Evolutionary conservation across 371 early-diverging fungal species (phyloP).

Genomic region (Parasitella parasitica): DNA sequence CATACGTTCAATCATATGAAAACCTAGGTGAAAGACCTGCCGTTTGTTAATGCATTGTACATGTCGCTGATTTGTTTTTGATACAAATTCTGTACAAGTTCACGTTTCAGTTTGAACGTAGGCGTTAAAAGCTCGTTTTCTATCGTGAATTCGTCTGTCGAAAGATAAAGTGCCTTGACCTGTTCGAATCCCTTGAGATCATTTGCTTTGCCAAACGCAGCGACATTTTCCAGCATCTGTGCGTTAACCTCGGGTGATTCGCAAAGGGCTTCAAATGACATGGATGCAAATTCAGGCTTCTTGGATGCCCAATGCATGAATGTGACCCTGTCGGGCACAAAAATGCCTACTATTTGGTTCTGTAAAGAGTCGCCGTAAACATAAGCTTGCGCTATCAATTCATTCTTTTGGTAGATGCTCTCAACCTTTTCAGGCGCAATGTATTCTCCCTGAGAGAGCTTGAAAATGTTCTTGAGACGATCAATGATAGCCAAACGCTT

Average conservation of each 20-base stretch:
- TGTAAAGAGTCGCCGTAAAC: conserved; percentile 91
- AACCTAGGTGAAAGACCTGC: conserved; percentile 31
- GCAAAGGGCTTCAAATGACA: conserved; percentile 54
- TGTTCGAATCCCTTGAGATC: conserved; percentile 87
- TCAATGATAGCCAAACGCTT: conserved; percentile 76
- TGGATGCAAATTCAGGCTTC: conserved; percentile 23
- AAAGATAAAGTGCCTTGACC: conserved; percentile 69
- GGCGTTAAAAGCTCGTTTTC: conserved; percentile 81
- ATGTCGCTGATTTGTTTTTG: conserved; percentile 57
- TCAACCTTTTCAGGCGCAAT: conserved; percentile 98
- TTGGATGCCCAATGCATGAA: conserved; percentile 43
- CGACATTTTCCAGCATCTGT: conserved; percentile 55
- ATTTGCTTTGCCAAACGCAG: conserved; percentile 56
- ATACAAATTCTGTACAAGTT: conserved; percentile 62
- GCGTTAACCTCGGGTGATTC: conserved; percentile 48
- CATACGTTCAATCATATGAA: too few species aligned
- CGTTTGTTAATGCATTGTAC: conserved; percentile 48
- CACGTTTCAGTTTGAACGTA: conserved; percentile 85
- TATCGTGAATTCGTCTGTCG: conserved; percentile 71
- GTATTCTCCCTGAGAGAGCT: conserved; percentile 81
- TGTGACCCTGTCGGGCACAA: conserved; percentile 74
- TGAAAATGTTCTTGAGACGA: conserved; percentile 82
- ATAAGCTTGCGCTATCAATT: conserved; percentile 71
- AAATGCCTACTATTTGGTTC: conserved; percentile 76
- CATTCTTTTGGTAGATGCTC: conserved; percentile 65